A percentile compares a stretch with the other conserved stretches of the same genome.
These are phyloP conservation scores for Yamagishiella unicocca DNA, from an alignment of 139 green algal species.

Conservation along the genomic window DNA sequence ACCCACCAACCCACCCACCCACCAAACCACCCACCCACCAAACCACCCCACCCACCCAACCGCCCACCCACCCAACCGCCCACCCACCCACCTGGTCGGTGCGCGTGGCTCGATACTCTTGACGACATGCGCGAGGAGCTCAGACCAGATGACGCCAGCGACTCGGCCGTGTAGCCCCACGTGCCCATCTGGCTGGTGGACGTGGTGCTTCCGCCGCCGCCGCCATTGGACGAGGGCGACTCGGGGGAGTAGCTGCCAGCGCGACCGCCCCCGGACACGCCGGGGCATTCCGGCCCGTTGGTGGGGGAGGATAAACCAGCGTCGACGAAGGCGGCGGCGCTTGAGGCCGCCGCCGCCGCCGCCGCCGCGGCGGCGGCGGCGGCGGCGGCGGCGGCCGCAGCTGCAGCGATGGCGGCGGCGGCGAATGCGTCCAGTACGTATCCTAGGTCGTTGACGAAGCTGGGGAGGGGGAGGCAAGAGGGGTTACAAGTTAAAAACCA, in stretches of 20 bases:
- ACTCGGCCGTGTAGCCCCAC: constrained; percentile 7
- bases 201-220: background rate
- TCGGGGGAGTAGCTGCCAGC: background rate
- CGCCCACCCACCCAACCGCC: too few relatives aligned
- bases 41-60: too few relatives aligned
- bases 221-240: background rate
- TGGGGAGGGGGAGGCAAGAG: background rate
- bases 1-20: too few relatives aligned
- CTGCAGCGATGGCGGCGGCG: background rate
- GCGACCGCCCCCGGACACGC: background rate
- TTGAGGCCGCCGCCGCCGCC: background rate
- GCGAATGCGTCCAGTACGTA: background rate
- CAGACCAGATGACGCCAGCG: background rate
- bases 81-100: too few relatives aligned
- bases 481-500: too few relatives aligned
- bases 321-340: background rate
- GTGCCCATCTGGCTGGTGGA: background rate
- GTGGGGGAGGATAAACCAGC: background rate
- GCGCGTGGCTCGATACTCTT: background rate
- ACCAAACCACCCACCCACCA: too few relatives aligned
- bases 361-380: background rate
- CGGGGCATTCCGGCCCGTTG: background rate
- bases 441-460: background rate
- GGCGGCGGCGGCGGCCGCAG: background rate
- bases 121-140: background rate